Evolutionary conservation across 202 grass and related monocot genomes (phyloP), one percentile per base, ranked within the genome.

Genomic region (Brachypodium distachyon): DNA sequence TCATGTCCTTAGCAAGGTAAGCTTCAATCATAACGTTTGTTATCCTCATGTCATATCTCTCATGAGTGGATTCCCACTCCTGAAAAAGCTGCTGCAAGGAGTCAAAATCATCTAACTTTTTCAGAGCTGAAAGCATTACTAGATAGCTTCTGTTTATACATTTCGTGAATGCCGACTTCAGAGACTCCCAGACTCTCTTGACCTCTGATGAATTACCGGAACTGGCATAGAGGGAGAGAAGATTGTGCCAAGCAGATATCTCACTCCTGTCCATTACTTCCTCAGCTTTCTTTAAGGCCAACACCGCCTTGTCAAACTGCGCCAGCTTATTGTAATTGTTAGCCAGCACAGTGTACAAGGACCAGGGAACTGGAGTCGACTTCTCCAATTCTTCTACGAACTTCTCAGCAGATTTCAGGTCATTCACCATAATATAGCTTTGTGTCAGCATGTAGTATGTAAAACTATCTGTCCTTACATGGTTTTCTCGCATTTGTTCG

Each of bases 281-380:
- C 67, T 93, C 86, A 0, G 88, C 44, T 68, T 73, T 81, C 80
- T 92, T 86, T 33, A 92, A 83, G 50, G 66, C 17, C 13, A 47
- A 50, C 21, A 86, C 83, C 0, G 75, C 90, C 79, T 89, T 80
- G 12, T 52, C 69, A 53, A 74, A 48, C 21, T 58, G 80, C 11
- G 72, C 86, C 11, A 70, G 42, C 14, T 87, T 80, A 48, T 43
- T 67, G 60, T 92, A 92, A 80, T 62, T 73, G 12, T 53, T 11
- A 17, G 90, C 90, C 16, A 92, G 60, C 37, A 39, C 74, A 69
- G 77, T 81, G 61, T 84, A 77, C 61, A 79, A 23, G n/a, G 80
- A 77, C 90, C 90, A 87, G 29, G 77, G 79, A 53, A 77, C 66
- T 18, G 46, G 31, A 12, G 76, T 61, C 6, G 43, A 50, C 37